A percentile compares a stretch with the other conserved stretches of the same genome.
phyloP scores from a whole-genome alignment of 1,284 basidiomycete genomes.

The Puccinia polysora region DNA sequence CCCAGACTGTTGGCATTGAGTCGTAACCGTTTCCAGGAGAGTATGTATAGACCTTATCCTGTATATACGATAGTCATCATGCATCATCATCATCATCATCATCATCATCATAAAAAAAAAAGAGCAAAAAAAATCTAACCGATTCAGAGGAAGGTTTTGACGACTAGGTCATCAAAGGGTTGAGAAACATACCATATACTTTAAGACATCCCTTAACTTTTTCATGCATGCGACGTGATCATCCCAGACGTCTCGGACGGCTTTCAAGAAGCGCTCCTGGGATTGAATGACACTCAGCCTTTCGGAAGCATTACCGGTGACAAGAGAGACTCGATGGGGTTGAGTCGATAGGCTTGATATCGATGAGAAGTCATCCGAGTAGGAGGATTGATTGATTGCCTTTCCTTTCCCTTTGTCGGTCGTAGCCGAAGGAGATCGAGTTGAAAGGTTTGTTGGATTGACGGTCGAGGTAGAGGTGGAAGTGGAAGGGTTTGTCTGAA shows the following conservation, averaged over 20 bases:
- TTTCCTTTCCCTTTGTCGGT: conserved; percentile 46
- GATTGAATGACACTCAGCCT: conserved; percentile 49
- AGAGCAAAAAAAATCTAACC: too few relatives aligned
- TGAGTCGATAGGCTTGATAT: conserved; percentile 20
- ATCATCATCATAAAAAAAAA: too few relatives aligned
- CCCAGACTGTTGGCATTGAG: conserved; percentile 71
- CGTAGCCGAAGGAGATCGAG: conserved; percentile 48
- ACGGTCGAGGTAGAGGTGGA: conserved; percentile 59
- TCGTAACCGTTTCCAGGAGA: conserved; percentile 54
- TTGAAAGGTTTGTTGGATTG: conserved; percentile 58
- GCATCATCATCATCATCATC: too few relatives aligned
- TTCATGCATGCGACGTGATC: conserved; percentile 87
- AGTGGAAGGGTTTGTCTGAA: conserved; percentile 56
- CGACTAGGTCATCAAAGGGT: background rate
- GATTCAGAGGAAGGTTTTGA: conserved; percentile 27
- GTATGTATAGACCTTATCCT: conserved; percentile 84
- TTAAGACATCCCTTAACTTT: conserved; percentile 82
- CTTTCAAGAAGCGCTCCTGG: conserved; percentile 72
- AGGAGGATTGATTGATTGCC: conserved; percentile 43
- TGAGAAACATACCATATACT: conserved; percentile 85
- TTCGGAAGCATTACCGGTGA: conserved; percentile 46
- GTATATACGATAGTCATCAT: too few relatives aligned
- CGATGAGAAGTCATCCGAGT: conserved; percentile 26
- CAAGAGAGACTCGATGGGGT: conserved; percentile 2
- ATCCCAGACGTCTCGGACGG: conserved; percentile 81